A percentile compares a stretch with the other conserved stretches of the same genome.
phyloP scores from a whole-genome alignment of 1,284 basidiomycete genomes.

The Grifola frondosa region DNA sequence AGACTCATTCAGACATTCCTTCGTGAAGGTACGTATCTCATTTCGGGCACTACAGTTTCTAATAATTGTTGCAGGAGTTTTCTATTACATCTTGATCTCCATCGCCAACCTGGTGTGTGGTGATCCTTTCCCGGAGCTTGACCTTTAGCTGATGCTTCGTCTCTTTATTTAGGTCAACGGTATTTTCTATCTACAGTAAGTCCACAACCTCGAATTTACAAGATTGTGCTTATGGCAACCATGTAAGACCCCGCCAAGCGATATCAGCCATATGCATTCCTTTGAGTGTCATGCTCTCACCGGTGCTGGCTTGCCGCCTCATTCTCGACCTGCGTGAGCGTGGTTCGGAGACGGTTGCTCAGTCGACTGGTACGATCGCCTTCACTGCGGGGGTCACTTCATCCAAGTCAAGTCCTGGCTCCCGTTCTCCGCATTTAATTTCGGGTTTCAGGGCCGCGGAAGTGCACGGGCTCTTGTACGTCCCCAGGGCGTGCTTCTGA shows the following conservation, averaged over 20 bases:
- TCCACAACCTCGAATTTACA: too few species aligned
- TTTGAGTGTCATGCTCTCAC: constrained; percentile 83
- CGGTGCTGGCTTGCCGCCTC: constrained; percentile 72
- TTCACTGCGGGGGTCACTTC: constrained; percentile 33
- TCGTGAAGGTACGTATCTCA: constrained; percentile 58
- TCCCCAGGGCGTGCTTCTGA: constrained; percentile 57
- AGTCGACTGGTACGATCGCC: constrained; percentile 47
- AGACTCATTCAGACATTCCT: constrained; percentile 78
- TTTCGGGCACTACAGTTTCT: neutral
- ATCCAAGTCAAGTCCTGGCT: constrained; percentile 30
- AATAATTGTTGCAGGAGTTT: constrained; percentile 52
- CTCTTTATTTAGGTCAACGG: constrained; percentile 55
- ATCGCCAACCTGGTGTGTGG: constrained; percentile 65
- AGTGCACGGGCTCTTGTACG: constrained; percentile 29
- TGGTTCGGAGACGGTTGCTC: constrained; percentile 68
- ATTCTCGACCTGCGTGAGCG: constrained; percentile 77
- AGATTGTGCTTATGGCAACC: constrained; percentile 9
- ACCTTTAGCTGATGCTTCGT: neutral
- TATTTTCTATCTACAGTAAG: constrained; percentile 79
- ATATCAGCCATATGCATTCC: constrained; percentile 84
- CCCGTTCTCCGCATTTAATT: constrained; percentile 33
- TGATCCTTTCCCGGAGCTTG: neutral
- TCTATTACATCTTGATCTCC: constrained; percentile 79
- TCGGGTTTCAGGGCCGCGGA: constrained; percentile 35
- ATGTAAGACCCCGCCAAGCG: constrained; percentile 64